Evolutionary conservation across 2,329 filamentous ascomycete species (phyloP), one percentile per base, ranked within the genome.

Genomic region (Paraphaeosphaeria sporulosa): DNA sequence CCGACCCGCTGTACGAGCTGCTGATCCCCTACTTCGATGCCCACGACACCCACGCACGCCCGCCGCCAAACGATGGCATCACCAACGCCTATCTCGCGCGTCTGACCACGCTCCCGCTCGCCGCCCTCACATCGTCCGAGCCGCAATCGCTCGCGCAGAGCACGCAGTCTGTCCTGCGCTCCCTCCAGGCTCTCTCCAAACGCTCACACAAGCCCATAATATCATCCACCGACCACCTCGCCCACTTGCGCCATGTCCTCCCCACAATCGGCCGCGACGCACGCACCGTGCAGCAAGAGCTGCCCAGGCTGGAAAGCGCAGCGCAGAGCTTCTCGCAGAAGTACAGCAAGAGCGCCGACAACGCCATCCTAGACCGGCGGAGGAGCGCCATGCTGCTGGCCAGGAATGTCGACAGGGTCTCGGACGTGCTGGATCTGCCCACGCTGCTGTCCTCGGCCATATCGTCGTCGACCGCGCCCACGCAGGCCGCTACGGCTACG

Each of bases 381-480:
- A 92, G 91, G 71, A 89, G 90, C 73, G 91, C 92, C 0, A 86
- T 97, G 72, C 84, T 96, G 23, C 83, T 98, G 17, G 87, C 92
- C 19, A 87, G 92, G 50, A 98, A 97, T 75, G 90, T 94, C 30
- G 94, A 97, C 76, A 88, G 94, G 57, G 84, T 98, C 3, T 90
- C 93, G 32, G 94, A 97, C 75, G 89, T 98, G 34, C 87, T 99
- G 60, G 94, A 98, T 71, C 85, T 99, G 32, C 95, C 95, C 0
- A 89, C 90, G 0, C 82, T 98, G 36, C 86, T 99, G 15, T 90
- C 91, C 13, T 93, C 94, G 1, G 90, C 94, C 48, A 90, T 94
- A 58, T 86, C 86, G 8, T 81, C 82, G 4, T 83, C 80, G 0
- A 84, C 83, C 27, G 79, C 83, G n/a, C 80, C 79, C n/a, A 75